Base-by-base conservation (phyloP, 108 stramenopile genomes). In the Skeletonema potamos region DNA sequence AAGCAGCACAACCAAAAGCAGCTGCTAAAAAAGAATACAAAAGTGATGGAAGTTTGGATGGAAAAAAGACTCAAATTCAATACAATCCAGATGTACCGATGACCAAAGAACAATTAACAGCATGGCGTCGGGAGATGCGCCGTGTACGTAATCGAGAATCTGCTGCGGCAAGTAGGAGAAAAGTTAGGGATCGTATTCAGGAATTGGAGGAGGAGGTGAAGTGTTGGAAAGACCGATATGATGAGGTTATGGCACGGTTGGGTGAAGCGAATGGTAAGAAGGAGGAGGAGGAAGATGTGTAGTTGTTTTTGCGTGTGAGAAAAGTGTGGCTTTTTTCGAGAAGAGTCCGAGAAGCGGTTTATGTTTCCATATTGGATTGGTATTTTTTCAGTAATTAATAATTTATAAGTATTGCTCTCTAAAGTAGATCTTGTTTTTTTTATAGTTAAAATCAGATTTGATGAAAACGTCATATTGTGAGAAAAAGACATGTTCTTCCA, bases 11-110 rank as follows among this genome's bases (percentile, higher is more conserved):
- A 44, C 32, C 30, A 12, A 33, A 64, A 28, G 30, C 66, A 44
- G 24, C 72, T 6, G 24, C 57, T 7, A 60, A 32, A 34, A n/a
- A 62, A 20, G 29, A 26, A 29, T 1, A 26, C 7, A 8, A 24
- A 12, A 20, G 29, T 30, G 54, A 66, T 39, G 32, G 43, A 28
- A 12, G 64, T 11, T 51, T 15, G 54, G 63, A 68, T 22, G 24
- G 37, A 22, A 68, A 54, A 66, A 79, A 79, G 43, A 46, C 86
- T 27, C 93, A 94, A 70, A 84, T 90, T 43, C 76, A 89, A 54
- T 94, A 94, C 81, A 91, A 90, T 70, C 93, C 93, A 9, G 89
- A 89, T 33, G 82, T 94, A 8, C 87, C 90, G 17, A 94, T 94
- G 93, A 81, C 74, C 36, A 94, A 94, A 66, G 93, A 94, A 64